Base-by-base conservation (phyloP, 2,329 filamentous ascomycete species). In the Fusarium compactum region DNA sequence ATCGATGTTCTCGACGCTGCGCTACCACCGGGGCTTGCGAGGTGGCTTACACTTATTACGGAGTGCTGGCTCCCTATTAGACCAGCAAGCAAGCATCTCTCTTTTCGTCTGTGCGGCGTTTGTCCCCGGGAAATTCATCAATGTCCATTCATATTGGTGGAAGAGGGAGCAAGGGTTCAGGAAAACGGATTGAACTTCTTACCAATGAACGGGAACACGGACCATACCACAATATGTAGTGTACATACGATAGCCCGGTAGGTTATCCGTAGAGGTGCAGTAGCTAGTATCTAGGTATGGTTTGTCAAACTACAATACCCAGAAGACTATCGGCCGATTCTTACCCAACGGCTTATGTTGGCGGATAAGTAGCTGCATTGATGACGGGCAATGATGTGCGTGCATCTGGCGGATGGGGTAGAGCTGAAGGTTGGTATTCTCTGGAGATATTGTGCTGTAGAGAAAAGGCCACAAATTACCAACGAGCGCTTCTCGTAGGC, bases 241-340 rank as follows among this genome's bases (percentile, higher is more conserved):
- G 24, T 41, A 15, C 32, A 52, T 38, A 38, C 34, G 18, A 38
- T 38, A n/a, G 18, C 34, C 34, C 11, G 34, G 18, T 38, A 38
- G 16, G 32, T 34, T 18, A n/a, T n/a, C n/a, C n/a, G n/a, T n/a
- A 34, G 32, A 34, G 32, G 25, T 27, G 24, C 24, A 24, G 24
- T n/a, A 41, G 18, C 8, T 20, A 44, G 8, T n/a, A 43, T 1
- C 2, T 43, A 27, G 43, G 43, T 27, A 56, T 43, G 60, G 45
- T 51, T 61, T 60, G 22, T 34, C n/a, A 43, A 43, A 38, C 59
- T 30, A 38, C 44, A 56, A 20, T 55, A 45, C 43, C 38, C 51
- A 53, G 61, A 57, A 46, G 58, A 52, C 53, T 62, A 62, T 71
- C 64, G 57, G 53, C 54, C 40, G 60, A 66, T 62, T 69, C 48